phyloP scores from a whole-genome alignment of 345 rosid species.

The Bretschneidera sinensis region DNA sequence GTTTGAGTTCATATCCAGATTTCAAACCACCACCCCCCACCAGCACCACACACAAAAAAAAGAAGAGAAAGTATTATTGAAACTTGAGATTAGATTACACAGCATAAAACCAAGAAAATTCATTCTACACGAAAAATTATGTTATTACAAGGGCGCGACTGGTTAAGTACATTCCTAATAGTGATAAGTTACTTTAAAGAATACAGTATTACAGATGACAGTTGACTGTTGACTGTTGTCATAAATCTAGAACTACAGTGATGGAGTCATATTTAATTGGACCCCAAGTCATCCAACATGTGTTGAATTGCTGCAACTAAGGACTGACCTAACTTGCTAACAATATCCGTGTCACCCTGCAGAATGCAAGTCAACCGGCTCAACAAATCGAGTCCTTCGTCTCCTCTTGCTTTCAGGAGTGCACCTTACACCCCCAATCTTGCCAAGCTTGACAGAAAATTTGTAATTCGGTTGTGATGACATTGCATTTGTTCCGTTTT shows the following conservation, averaged over 20 bases:
- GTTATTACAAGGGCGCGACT: too few relatives aligned
- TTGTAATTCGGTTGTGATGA: constrained; percentile 33
- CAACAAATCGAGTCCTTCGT: constrained; percentile 41
- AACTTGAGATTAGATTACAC: too few relatives aligned
- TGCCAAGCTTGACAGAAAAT: constrained; percentile 42
- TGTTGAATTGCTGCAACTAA: constrained; percentile 14
- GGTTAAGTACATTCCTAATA: too few relatives aligned
- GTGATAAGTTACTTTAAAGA: too few relatives aligned
- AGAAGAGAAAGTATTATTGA: too few relatives aligned
- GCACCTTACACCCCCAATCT: constrained; percentile 41
- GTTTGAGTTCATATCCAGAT: too few relatives aligned
- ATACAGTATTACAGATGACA: too few relatives aligned
- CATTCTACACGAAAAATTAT: too few relatives aligned
- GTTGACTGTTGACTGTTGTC: too few relatives aligned
- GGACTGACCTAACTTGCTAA: background rate
- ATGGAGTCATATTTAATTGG: background rate
- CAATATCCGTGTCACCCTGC: constrained; percentile 21
- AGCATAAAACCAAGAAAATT: too few relatives aligned
- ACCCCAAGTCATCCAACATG: constrained; percentile 11
- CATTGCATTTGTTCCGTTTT: constrained; percentile 21
- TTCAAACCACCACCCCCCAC: too few relatives aligned
- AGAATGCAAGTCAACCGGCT: constrained; percentile 35
- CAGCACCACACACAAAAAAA: too few relatives aligned
- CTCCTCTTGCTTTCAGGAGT: constrained; percentile 74
- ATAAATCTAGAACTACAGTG: constrained; percentile 4